These are phyloP conservation scores for Alternaria sp. DNA, from an alignment of 2,329 filamentous ascomycete species.

Conservation along the genomic window DNA sequence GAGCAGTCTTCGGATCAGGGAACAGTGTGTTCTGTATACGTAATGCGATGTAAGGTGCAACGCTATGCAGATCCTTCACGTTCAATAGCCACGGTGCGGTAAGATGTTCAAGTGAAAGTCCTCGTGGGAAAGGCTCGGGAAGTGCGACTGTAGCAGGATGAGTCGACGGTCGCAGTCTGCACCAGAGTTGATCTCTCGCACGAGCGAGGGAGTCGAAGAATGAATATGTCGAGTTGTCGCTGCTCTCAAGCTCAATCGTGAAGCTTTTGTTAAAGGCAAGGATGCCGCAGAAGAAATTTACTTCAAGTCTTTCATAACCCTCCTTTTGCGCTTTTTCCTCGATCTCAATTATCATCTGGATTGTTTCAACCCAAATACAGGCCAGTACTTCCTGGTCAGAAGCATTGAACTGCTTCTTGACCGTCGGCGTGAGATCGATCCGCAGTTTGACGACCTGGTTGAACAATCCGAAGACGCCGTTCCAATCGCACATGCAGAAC, in stretches of 20 bases:
- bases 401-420: conserved; percentile 21
- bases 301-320: conserved; percentile 25
- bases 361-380: conserved; percentile 34
- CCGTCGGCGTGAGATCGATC: conserved; percentile 15
- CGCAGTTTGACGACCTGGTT: conserved; percentile 24
- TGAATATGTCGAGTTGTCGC: conserved; percentile 32
- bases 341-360: conserved; percentile 29
- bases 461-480: conserved; percentile 35
- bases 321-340: conserved; percentile 33
- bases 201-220: conserved; percentile 52
- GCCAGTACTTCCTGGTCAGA: conserved; percentile 29
- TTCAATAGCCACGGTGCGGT: conserved; percentile 25
- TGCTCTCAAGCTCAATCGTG: conserved; percentile 11
- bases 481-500: conserved; percentile 41
- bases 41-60: conserved; percentile 39
- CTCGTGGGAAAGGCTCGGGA: conserved; percentile 42
- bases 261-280: conserved; percentile 4
- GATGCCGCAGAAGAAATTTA: conserved; percentile 23
- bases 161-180: conserved; percentile 29
- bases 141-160: conserved; percentile 38
- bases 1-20: conserved; percentile 25
- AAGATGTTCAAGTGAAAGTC: conserved; percentile 49
- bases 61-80: conserved; percentile 13
- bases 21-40: conserved; percentile 36
- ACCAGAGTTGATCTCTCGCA: conserved; percentile 47